A percentile compares a stretch with the other conserved stretches of the same genome.
Conservation (phyloP, 345 rosid species). For the Cardamine chenopodiifolia region DNA sequence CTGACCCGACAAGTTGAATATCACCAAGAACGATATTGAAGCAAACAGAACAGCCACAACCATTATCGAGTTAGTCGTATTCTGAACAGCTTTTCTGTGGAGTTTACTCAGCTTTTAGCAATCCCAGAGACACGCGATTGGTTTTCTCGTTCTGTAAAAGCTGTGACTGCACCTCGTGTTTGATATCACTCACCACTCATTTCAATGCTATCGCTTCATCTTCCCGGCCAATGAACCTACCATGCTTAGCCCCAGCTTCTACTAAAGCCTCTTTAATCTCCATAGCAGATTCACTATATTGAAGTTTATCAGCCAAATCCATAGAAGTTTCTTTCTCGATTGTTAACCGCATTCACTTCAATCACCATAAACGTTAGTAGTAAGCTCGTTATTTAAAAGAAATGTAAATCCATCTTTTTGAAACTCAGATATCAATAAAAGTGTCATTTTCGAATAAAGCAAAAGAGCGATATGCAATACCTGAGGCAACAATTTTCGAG, state of each 20-base stretch:
- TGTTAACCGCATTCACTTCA: conserved; percentile 81
- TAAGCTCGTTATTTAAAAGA: conserved; percentile 59
- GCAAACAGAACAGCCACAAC: conserved; percentile 96
- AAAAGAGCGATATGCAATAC: conserved; percentile 40
- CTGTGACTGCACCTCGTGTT: conserved; percentile 93
- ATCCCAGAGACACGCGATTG: conserved; percentile 87
- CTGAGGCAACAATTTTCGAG: conserved; percentile 87
- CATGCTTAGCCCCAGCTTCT: conserved; percentile 90
- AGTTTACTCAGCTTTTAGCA: conserved; percentile 84
- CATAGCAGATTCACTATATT: conserved; percentile 64
- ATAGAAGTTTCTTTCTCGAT: conserved; percentile 84
- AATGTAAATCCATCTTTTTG: no score
- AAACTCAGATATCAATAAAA: no score
- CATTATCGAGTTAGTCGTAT: conserved; percentile 84
- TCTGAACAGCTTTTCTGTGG: conserved; percentile 95
- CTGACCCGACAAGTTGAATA: conserved; percentile 87
- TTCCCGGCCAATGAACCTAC: conserved; percentile 63
- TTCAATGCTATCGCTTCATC: conserved; percentile 90
- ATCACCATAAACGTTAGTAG: conserved; percentile 56
- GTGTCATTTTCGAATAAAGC: neutral
- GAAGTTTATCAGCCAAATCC: conserved; percentile 94
- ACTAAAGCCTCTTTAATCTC: conserved; percentile 78
- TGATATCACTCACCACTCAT: conserved; percentile 92
- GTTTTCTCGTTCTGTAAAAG: conserved; percentile 87
- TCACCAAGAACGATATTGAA: conserved; percentile 85